Percentiles rank a stretch among this genome's conserved stretches.
These are phyloP conservation scores for Fusarium sp. DNA, from an alignment of 2,329 filamentous ascomycete species.

Conservation along the genomic window DNA sequence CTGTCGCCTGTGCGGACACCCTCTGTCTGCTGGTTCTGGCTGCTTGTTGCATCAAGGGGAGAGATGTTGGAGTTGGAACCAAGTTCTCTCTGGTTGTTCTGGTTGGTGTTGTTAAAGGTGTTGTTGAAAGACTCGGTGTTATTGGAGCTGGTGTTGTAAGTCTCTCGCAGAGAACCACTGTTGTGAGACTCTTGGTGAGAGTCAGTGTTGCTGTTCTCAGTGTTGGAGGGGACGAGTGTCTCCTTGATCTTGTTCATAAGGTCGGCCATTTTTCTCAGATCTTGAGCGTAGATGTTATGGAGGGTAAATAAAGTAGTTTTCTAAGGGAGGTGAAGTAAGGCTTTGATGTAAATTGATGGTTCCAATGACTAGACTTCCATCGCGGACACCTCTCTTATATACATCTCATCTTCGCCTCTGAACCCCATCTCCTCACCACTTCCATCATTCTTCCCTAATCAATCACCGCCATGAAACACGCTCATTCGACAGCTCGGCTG, in stretches of 20 bases:
- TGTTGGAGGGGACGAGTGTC: slow-evolving; percentile 14
- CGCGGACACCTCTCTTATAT: background rate
- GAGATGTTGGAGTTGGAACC: background rate
- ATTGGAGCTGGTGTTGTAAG: background rate
- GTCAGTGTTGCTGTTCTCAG: background rate
- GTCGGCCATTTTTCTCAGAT: slow-evolving; percentile 10
- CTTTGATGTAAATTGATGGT: fast-evolving
- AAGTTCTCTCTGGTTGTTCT: slow-evolving; percentile 10
- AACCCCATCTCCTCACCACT: background rate
- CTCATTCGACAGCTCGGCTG: background rate
- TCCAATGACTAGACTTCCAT: background rate
- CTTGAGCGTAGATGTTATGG: background rate
- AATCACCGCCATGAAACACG: background rate
- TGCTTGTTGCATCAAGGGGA: background rate
- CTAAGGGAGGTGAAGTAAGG: background rate
- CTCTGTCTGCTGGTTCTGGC: background rate
- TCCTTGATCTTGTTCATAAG: slow-evolving; percentile 35
- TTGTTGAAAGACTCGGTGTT: background rate
- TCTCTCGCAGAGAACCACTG: background rate
- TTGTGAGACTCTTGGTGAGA: background rate
- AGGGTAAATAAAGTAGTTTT: background rate
- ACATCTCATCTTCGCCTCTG: background rate
- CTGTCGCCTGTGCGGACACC: slow-evolving; percentile 22
- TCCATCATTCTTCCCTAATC: slow-evolving; percentile 12
- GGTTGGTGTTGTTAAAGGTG: background rate